Conservation (phyloP, 2,329 filamentous ascomycete genomes). For the Trichoderma oligosporum region DNA sequence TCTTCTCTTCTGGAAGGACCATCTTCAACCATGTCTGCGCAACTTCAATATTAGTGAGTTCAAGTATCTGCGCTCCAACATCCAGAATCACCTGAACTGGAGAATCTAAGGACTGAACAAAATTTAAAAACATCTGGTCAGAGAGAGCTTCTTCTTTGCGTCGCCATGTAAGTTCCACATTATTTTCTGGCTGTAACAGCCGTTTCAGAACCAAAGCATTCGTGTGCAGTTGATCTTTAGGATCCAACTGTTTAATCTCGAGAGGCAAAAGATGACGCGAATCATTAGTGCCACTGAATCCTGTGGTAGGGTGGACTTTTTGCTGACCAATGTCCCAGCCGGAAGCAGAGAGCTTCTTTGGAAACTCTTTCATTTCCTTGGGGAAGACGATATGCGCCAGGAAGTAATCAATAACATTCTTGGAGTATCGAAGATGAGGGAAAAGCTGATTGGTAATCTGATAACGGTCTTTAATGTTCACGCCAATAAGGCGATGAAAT, state of each 20-base stretch:
- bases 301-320: slow-evolving; percentile 51
- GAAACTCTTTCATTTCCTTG: slow-evolving; percentile 59
- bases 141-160: too few species aligned
- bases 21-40: slow-evolving; percentile 51
- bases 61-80: slow-evolving; percentile 66
- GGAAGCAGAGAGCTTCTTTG: slow-evolving; percentile 58
- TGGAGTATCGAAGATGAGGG: slow-evolving; percentile 48
- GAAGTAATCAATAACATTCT: slow-evolving; percentile 60
- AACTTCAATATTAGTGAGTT: slow-evolving; percentile 54
- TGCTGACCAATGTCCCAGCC: slow-evolving; percentile 60
- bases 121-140: too few species aligned
- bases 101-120: too few species aligned
- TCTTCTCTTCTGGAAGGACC: slow-evolving; percentile 40
- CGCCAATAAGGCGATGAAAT: slow-evolving; percentile 42
- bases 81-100: slow-evolving; percentile 57
- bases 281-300: slow-evolving; percentile 70
- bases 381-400: slow-evolving; percentile 57
- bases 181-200: slow-evolving; percentile 50
- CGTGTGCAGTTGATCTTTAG: slow-evolving; percentile 55
- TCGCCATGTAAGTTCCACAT: too few species aligned
- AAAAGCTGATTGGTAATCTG: slow-evolving; percentile 49
- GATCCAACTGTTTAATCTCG: slow-evolving; percentile 52
- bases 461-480: slow-evolving; percentile 56
- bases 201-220: slow-evolving; percentile 63
- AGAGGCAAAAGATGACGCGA: slow-evolving; percentile 55